Evolutionary conservation across 495 filamentous ascomycete genomes (phyloP).

Genomic region (Xanthoparmelia taractica): DNA sequence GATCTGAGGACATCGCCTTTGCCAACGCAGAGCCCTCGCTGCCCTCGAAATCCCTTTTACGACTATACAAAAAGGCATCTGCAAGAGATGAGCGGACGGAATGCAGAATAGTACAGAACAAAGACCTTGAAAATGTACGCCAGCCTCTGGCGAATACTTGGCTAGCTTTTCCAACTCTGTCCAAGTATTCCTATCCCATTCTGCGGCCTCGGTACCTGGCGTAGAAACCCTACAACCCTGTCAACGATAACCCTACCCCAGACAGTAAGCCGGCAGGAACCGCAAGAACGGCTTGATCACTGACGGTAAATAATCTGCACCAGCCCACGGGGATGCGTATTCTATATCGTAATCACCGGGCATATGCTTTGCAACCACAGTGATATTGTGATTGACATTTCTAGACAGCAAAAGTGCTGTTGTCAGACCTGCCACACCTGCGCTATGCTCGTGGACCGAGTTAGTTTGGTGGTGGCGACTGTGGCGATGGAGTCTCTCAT

Average conservation of each 20-base stretch:
- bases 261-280: background rate
- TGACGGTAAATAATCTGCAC: constrained; percentile 86
- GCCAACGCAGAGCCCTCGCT: constrained; percentile 34
- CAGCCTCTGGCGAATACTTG: constrained; percentile 70
- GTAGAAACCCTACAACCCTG: constrained; percentile 42
- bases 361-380: constrained; percentile 91
- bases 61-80: constrained; percentile 56
- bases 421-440: constrained; percentile 88
- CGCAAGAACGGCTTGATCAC: constrained; percentile 19
- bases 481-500: background rate
- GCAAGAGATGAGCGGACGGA: background rate
- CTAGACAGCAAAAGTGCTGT: constrained; percentile 76
- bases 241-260: constrained; percentile 3
- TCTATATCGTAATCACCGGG: constrained; percentile 96
- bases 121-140: constrained; percentile 75
- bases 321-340: constrained; percentile 93
- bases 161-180: constrained; percentile 57
- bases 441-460: constrained; percentile 45
- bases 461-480: constrained; percentile 10
- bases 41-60: constrained; percentile 49
- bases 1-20: constrained; percentile 56
- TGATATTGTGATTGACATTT: constrained; percentile 59
- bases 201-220: constrained; percentile 44
- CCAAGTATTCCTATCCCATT: constrained; percentile 64
- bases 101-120: background rate